These are phyloP conservation scores for Suillus americanus DNA, from an alignment of 768 basidiomycete genomes.

Conservation along the genomic window DNA sequence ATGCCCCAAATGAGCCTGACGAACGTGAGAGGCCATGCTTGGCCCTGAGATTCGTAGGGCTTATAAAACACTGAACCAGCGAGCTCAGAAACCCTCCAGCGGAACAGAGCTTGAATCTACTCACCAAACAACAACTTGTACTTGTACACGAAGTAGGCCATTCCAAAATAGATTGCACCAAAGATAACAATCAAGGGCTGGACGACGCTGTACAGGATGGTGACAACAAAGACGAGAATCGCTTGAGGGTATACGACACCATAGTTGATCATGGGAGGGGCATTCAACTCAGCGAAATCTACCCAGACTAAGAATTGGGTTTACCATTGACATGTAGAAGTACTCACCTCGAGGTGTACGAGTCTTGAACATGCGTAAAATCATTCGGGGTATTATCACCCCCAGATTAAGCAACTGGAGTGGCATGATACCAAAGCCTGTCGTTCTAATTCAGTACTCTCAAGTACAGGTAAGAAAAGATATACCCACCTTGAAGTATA, in stretches of 20 bases:
- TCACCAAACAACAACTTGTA: slow-evolving; percentile 93
- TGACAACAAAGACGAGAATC: slow-evolving; percentile 94
- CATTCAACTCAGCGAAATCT: slow-evolving; percentile 97
- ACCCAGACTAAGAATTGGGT: slow-evolving; percentile 7
- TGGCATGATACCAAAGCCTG: slow-evolving; percentile 93
- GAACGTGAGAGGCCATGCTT: slow-evolving; percentile 97
- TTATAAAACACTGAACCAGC: slow-evolving; percentile 85
- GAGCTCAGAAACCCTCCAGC: neutral
- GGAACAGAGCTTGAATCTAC: slow-evolving; percentile 24
- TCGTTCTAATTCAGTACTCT: slow-evolving; percentile 8
- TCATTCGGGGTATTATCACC: slow-evolving; percentile 75
- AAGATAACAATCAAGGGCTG: slow-evolving; percentile 95
- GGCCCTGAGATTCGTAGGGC: slow-evolving; percentile 95
- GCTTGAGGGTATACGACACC: slow-evolving; percentile 97
- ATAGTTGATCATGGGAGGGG: slow-evolving; percentile 97
- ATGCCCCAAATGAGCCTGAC: slow-evolving; percentile 90
- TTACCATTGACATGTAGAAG: neutral
- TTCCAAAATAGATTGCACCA: slow-evolving; percentile 95
- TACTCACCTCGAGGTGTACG: slow-evolving; percentile 84
- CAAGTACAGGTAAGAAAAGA: neutral
- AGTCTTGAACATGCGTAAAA: slow-evolving; percentile 76
- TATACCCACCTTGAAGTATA: slow-evolving; percentile 67
- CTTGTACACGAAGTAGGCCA: slow-evolving; percentile 96
- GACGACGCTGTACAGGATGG: slow-evolving; percentile 91
- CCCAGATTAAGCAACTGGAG: slow-evolving; percentile 92